Evolutionary conservation across 208 protist species (phyloP).

Genomic region (Trypanosoma cruzi): DNA sequence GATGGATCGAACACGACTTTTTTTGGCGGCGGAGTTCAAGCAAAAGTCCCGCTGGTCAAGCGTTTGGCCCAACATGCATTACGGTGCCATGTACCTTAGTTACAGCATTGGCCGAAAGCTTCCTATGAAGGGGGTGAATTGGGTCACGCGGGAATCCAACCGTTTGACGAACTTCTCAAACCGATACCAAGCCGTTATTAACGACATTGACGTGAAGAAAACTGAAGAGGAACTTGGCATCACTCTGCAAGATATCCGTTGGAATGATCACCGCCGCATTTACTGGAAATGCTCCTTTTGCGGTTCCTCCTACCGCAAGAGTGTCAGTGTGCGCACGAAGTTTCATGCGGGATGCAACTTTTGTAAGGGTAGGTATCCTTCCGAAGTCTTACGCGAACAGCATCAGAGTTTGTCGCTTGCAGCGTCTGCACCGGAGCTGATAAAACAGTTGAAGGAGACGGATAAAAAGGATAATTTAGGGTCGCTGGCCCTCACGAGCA

Average conservation of each 20-base stretch:
- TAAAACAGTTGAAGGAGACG: constrained; percentile 36
- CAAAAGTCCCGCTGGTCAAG: constrained; percentile 89
- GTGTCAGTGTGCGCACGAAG: constrained; percentile 80
- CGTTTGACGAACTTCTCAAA: constrained; percentile 74
- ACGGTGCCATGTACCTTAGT: constrained; percentile 86
- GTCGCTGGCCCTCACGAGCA: constrained; percentile 54
- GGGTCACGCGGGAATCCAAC: constrained; percentile 88
- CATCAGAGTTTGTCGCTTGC: constrained; percentile 28
- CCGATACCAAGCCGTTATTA: constrained; percentile 74
- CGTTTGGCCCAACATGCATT: constrained; percentile 91
- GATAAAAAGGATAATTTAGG: constrained; percentile 67
- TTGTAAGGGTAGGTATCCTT: constrained; percentile 72
- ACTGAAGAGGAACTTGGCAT: constrained; percentile 87
- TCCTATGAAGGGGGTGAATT: constrained; percentile 85
- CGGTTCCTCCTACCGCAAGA: constrained; percentile 74
- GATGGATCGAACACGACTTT: constrained; percentile 29
- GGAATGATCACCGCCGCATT: constrained; percentile 87
- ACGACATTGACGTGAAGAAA: constrained; percentile 73
- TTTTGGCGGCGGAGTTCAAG: constrained; percentile 87
- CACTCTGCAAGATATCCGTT: constrained; percentile 67
- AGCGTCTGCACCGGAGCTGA: constrained; percentile 44
- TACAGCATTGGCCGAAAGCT: constrained; percentile 81
- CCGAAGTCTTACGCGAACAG: constrained; percentile 77
- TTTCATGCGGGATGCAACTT: constrained; percentile 79
- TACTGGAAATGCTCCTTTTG: constrained; percentile 87